Conservation (phyloP, 148 eudicot species). For the Talinum fruticosum region DNA sequence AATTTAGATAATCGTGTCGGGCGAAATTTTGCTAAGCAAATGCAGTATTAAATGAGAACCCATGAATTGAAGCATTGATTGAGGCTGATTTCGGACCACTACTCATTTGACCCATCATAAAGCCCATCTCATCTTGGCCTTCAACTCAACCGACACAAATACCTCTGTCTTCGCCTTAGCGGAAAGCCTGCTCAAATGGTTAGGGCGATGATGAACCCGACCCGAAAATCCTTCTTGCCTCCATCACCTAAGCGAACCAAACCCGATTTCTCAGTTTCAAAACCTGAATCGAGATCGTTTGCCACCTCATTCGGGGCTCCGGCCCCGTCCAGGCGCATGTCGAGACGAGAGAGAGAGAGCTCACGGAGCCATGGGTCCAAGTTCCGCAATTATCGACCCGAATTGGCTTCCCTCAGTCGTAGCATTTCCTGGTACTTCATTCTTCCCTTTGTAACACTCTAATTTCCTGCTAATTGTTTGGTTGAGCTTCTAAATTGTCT, state of each 20-base stretch:
- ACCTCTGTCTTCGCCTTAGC: neutral
- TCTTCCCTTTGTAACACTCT: neutral
- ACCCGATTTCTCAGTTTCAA: slow-evolving; percentile 1
- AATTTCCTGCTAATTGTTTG: neutral
- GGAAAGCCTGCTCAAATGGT: neutral
- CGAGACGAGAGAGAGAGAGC: slow-evolving; percentile 14
- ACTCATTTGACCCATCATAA: neutral
- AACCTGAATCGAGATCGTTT: neutral
- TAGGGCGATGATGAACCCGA: slow-evolving; percentile 7
- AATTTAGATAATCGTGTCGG: too few relatives aligned
- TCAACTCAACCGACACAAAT: neutral
- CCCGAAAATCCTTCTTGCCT: neutral
- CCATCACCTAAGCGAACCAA: neutral
- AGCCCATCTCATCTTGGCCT: neutral
- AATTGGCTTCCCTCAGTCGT: too few relatives aligned
- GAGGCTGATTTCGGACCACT: neutral
- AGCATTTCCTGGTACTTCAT: slow-evolving; percentile 7
- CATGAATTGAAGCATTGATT: too few relatives aligned
- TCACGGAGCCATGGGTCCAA: neutral
- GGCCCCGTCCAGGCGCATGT: too few relatives aligned
- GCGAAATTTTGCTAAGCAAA: too few relatives aligned
- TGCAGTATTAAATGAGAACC: too few relatives aligned
- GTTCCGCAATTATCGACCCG: neutral
- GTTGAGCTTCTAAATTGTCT: neutral
- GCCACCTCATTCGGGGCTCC: too few relatives aligned